Evolutionary conservation across 768 basidiomycete species (phyloP), one percentile per base, ranked within the genome.

Genomic region (Artomyces pyxidatus): DNA sequence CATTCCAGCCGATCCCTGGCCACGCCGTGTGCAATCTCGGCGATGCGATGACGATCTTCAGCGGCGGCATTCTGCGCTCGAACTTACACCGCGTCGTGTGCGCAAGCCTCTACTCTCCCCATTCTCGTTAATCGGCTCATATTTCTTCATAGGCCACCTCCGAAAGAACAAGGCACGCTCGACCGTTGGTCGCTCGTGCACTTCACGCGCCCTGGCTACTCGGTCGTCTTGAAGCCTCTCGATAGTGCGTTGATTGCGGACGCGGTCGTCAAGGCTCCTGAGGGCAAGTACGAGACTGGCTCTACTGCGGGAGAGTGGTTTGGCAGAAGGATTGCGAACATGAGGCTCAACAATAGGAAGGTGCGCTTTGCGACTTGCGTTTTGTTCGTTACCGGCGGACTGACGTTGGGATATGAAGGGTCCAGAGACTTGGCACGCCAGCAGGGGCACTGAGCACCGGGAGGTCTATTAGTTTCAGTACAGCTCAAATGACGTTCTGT

Each of bases 111-210:
- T 4, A 42, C 17, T 17, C 14, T 3, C 10, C 10, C 17, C 5
- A 27, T 7, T 14, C 39, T 11, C n/a, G 21, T 9, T 26, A 11
- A 19, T n/a, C n/a, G n/a, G n/a, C 41, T 1, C 2, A 19, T 14
- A 11, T 10, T 3, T 26, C 4, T 21, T 17, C 37, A 17, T 29
- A 62, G 58, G 0, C 74, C 81, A 9, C 78, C 85, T 0, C 84
- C 84, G 0, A 77, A 78, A 4, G 53, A 63, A 4, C 85, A 88
- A 61, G 65, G 66, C 3, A 59, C 67, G 7, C 61, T 69, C 30
- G 76, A 76, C 28, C 72, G 85, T 7, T 85, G 80, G 76, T 86
- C 84, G 4, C 65, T 86, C 8, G 84, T 82, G 0, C 29, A 46
- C 45, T 46, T 46, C 45, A 46, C 45, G 6, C 45, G 45, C 12